Evolutionary conservation across 495 filamentous ascomycete genomes (phyloP).

Genomic region (Penicillium simplicissimum): DNA sequence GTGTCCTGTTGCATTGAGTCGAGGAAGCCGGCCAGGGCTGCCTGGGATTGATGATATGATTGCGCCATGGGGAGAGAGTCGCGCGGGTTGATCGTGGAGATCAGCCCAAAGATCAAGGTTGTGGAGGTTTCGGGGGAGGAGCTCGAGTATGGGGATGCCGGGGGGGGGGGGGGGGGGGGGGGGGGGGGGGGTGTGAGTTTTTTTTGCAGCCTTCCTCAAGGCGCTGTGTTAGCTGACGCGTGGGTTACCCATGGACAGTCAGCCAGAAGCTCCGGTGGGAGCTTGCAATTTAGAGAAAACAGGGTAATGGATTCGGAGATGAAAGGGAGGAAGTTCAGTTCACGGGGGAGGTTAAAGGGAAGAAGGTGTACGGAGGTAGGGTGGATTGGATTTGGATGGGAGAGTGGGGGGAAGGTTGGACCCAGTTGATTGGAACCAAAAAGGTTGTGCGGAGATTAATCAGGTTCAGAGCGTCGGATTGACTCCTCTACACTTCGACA

Average conservation of each 20-base stretch:
- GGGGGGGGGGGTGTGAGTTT: not conserved
- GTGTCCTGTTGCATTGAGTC: conserved; percentile 34
- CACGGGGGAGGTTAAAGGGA: too few species aligned
- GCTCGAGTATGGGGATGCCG: not conserved
- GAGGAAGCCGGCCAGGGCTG: conserved; percentile 35
- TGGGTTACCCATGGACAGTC: conserved; percentile 15
- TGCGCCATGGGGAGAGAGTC: conserved; percentile 35
- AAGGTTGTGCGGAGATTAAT: conserved; percentile 32
- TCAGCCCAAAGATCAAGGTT: not conserved
- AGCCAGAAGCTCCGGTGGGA: conserved; percentile 11
- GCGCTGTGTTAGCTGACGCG: conserved; percentile 9
- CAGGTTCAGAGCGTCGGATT: not conserved
- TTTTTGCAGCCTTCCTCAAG: not conserved
- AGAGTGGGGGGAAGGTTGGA: conserved; percentile 9
- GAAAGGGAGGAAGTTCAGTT: too few species aligned
- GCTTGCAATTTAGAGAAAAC: conserved; percentile 14
- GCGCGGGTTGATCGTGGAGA: not conserved
- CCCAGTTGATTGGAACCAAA: conserved; percentile 25
- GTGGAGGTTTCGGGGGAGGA: not conserved
- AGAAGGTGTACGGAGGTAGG: too few species aligned
- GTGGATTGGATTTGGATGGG: conserved; percentile 9
- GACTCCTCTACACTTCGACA: too few species aligned
- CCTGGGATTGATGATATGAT: conserved; percentile 36
- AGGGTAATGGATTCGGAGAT: not conserved
- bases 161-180: too few species aligned